Evolutionary conservation across 108 stramenopile species (phyloP).

Genomic region (Cyclotella kingstonii): DNA sequence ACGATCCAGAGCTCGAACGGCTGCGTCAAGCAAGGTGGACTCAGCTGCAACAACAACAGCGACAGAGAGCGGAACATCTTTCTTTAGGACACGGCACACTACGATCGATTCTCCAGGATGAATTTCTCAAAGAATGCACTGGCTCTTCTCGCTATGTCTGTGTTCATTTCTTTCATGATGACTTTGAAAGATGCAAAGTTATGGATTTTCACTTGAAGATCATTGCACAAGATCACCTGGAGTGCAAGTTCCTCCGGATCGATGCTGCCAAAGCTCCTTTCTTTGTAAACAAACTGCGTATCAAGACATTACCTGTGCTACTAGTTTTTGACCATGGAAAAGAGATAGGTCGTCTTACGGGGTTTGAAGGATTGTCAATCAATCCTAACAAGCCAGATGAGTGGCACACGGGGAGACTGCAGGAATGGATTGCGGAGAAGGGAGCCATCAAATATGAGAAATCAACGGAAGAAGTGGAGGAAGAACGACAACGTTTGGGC

Average conservation of each 20-base stretch:
- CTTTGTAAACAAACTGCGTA: conserved; percentile 89
- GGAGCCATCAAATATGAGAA: conserved; percentile 71
- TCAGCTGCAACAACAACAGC: conserved; percentile 69
- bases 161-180: conserved; percentile 95
- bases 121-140: conserved; percentile 92
- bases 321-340: conserved; percentile 84
- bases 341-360: conserved; percentile 62
- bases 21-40: conserved; percentile 82
- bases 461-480: conserved; percentile 46
- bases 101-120: conserved; percentile 93
- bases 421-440: conserved; percentile 64
- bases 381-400: conserved; percentile 61
- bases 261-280: conserved; percentile 97
- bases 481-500: conserved; percentile 47
- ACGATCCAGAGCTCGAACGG: conserved; percentile 66
- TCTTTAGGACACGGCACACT: conserved; percentile 95
- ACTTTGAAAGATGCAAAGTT: conserved; percentile 92
- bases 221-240: conserved; percentile 69
- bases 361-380: conserved; percentile 70
- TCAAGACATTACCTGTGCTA: conserved; percentile 73
- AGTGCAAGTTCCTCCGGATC: conserved; percentile 89
- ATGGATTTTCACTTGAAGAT: conserved; percentile 93
- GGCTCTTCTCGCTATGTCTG: conserved; percentile 64
- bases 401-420: conserved; percentile 67
- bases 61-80: conserved; percentile 59